phyloP scores from a whole-genome alignment of 306 rosid species.

The Casuarina glauca region DNA sequence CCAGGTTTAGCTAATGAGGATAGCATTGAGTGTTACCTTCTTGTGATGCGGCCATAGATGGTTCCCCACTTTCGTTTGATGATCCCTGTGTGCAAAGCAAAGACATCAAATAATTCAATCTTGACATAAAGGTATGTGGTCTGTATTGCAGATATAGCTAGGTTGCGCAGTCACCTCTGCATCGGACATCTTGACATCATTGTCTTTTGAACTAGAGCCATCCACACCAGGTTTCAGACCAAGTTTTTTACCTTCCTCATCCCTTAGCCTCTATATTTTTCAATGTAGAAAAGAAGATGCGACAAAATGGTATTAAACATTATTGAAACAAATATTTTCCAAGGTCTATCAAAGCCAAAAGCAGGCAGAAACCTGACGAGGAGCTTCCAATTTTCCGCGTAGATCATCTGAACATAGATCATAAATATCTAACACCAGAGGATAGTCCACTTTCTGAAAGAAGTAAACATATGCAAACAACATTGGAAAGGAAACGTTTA shows the following conservation, averaged over 20 bases:
- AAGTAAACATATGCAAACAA: slow-evolving; percentile 22
- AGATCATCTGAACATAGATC: slow-evolving; percentile 97
- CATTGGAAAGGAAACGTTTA: neutral
- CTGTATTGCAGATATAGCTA: slow-evolving; percentile 10
- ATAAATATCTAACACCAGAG: slow-evolving; percentile 86
- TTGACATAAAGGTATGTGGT: slow-evolving; percentile 2
- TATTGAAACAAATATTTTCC: neutral
- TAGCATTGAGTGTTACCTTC: slow-evolving; percentile 52
- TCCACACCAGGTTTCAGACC: slow-evolving; percentile 78
- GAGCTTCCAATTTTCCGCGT: slow-evolving; percentile 69
- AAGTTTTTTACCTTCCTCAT: slow-evolving; percentile 86
- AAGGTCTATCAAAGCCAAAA: slow-evolving; percentile 25
- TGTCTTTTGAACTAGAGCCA: slow-evolving; percentile 55
- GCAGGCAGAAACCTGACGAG: slow-evolving; percentile 66
- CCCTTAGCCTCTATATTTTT: slow-evolving; percentile 55
- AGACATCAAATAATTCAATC: slow-evolving; percentile 6
- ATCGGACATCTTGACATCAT: slow-evolving; percentile 73
- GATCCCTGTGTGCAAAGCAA: slow-evolving; percentile 63
- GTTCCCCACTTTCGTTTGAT: slow-evolving; percentile 66
- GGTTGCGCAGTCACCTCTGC: slow-evolving; percentile 61
- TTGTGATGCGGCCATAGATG: slow-evolving; percentile 61
- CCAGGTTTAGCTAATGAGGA: slow-evolving; percentile 2
- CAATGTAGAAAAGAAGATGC: slow-evolving; percentile 26
- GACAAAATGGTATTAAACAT: slow-evolving; percentile 4
- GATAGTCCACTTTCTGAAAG: slow-evolving; percentile 96